Percentiles rank a stretch among this genome's conserved stretches.
phyloP scores from a whole-genome alignment of 805 yeast genomes.

The Cyberlindnera mrakii region DNA sequence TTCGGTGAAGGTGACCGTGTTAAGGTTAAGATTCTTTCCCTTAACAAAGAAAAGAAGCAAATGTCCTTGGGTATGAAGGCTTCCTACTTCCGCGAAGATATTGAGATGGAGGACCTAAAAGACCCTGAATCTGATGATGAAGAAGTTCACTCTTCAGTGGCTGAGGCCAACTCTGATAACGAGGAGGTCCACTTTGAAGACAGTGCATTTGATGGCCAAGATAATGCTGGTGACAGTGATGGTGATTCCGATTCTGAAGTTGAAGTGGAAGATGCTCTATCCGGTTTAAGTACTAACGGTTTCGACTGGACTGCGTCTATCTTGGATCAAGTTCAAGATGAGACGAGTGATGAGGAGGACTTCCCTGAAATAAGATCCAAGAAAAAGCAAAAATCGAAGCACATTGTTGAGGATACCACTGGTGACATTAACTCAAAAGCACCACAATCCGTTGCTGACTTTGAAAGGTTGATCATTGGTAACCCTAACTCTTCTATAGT shows the following conservation, averaged over 20 bases:
- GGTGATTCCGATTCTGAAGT: conserved; percentile 19
- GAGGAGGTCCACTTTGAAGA: conserved; percentile 11
- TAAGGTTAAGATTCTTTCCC: conserved; percentile 68
- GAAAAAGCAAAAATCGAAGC: conserved; percentile 35
- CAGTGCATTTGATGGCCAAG: conserved; percentile 2
- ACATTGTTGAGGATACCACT: conserved; percentile 68
- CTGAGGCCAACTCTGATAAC: conserved; percentile 3
- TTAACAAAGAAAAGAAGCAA: conserved; percentile 62
- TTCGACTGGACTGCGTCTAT: conserved; percentile 96
- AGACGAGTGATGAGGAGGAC: conserved; percentile 44
- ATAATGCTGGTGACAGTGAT: conserved; percentile 13
- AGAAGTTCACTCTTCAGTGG: conserved; percentile 16
- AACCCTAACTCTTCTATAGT: conserved; percentile 88
- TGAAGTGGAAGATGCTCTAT: conserved; percentile 24
- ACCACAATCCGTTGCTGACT: conserved; percentile 88
- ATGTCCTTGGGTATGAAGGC: conserved; percentile 92
- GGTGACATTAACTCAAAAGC: conserved; percentile 77
- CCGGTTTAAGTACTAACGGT: conserved; percentile 76
- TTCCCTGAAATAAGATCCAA: conserved; percentile 38
- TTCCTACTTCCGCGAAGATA: conserved; percentile 56
- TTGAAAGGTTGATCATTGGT: conserved; percentile 86
- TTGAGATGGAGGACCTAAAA: conserved; percentile 28
- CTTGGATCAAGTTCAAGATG: conserved; percentile 71
- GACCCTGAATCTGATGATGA: conserved; percentile 25
- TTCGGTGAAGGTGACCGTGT: conserved; percentile 90